Conservation (phyloP, 2,329 filamentous ascomycete genomes). For the Phaeosphaeria sp. region DNA sequence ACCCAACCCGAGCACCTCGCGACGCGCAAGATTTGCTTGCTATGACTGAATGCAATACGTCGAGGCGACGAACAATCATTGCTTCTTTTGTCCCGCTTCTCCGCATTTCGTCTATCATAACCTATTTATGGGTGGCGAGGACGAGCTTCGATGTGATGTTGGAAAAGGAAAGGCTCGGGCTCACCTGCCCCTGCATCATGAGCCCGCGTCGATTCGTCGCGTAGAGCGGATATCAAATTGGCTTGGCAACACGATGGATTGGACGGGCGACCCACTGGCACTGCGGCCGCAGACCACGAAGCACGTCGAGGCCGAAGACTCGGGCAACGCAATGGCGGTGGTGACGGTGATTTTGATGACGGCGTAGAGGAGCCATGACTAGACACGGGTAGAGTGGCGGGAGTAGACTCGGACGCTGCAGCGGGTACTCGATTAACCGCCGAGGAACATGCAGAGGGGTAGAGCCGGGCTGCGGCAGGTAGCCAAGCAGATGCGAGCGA, state of each 20-base stretch:
- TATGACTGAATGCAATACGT: background rate
- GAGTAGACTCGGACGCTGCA: background rate
- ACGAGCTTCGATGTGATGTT: slow-evolving; percentile 26
- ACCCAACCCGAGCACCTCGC: background rate
- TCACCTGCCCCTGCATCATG: slow-evolving; percentile 36
- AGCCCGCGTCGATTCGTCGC: slow-evolving; percentile 30
- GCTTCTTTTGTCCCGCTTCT: slow-evolving; percentile 36
- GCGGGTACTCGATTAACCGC: slow-evolving; percentile 14
- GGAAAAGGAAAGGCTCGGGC: slow-evolving; percentile 26
- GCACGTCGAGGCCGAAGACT: slow-evolving; percentile 27
- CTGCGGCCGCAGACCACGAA: slow-evolving; percentile 22
- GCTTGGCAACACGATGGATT: slow-evolving; percentile 23
- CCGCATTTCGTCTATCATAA: slow-evolving; percentile 42
- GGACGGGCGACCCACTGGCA: background rate
- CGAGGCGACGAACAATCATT: slow-evolving; percentile 14
- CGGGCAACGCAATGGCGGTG: slow-evolving; percentile 2
- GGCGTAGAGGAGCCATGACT: background rate
- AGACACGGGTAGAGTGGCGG: background rate
- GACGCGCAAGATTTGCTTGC: background rate
- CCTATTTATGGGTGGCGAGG: slow-evolving; percentile 45
- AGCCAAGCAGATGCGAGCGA: slow-evolving; percentile 29
- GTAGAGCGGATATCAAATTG: slow-evolving; percentile 35
- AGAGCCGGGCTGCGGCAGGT: slow-evolving; percentile 24
- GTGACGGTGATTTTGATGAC: background rate
- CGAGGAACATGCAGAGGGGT: slow-evolving; percentile 18